phyloP scores from a whole-genome alignment of 2,329 filamentous ascomycete genomes.

The Paecilomyces sp. region DNA sequence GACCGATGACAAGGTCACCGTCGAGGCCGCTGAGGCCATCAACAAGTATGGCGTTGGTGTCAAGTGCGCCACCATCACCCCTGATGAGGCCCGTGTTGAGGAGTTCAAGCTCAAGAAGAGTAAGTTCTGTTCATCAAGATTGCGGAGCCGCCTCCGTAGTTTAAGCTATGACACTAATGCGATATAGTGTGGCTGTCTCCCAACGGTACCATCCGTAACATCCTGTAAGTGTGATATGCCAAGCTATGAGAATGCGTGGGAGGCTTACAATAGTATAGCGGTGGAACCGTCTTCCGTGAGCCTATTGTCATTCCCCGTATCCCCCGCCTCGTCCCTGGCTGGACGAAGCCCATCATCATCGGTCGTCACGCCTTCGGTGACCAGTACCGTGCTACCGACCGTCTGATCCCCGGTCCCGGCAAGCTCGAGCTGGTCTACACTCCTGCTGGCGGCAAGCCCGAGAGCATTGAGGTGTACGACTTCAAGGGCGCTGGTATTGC shows the following conservation, averaged over 20 bases:
- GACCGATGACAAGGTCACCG: constrained; percentile 92
- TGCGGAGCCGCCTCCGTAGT: background rate
- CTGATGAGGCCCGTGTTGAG: constrained; percentile 91
- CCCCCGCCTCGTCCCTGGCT: constrained; percentile 87
- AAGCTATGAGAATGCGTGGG: background rate
- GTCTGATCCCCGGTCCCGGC: constrained; percentile 72
- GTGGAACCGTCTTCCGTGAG: constrained; percentile 97
- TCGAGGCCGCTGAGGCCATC: constrained; percentile 93
- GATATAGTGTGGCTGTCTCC: constrained; percentile 87
- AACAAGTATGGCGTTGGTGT: constrained; percentile 98
- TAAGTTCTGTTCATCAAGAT: constrained; percentile 40
- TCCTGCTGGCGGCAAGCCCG: constrained; percentile 66
- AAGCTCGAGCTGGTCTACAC: constrained; percentile 95
- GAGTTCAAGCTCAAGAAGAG: constrained; percentile 99
- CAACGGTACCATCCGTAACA: constrained; percentile 76
- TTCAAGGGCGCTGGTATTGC: constrained; percentile 82
- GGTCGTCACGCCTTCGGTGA: constrained; percentile 97
- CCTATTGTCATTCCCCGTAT: constrained; percentile 94
- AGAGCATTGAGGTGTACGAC: constrained; percentile 83
- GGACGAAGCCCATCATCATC: constrained; percentile 99
- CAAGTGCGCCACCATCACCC: constrained; percentile 99
- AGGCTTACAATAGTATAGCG: constrained; percentile 36
- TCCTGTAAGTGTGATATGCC: constrained; percentile 38
- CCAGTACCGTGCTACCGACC: constrained; percentile 96
- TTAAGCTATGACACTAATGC: background rate